Base-by-base conservation (phyloP, 495 filamentous ascomycete genomes). In the Lasiosphaeria miniovina region DNA sequence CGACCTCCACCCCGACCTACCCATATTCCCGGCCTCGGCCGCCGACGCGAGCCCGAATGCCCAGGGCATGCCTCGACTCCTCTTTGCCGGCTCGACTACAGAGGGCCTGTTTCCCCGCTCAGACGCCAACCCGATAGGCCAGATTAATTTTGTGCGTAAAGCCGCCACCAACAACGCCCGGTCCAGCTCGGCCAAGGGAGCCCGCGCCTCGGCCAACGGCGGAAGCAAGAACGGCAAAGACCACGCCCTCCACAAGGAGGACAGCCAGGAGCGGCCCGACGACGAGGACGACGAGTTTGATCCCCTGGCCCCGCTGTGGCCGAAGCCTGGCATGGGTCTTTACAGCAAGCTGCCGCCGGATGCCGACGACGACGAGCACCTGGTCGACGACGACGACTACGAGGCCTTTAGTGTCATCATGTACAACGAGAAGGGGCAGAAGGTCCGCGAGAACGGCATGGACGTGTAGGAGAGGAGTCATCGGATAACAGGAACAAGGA, bases 281-380 rank as follows among this genome's bases (percentile, higher is more conserved):
- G 60, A 65, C 3, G 68, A 62, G 3, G 62, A 64, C 4, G 70
- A 71, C 36, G 68, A 73, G 49, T 54, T 58, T 54, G 78, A 80
- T 34, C 74, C 78, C 14, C 65, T 79, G 5, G 83, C 82, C 46
- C 77, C 85, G 24, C 73, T 86, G 8, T 90, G 90, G 75, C 88
- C 89, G 1, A 82, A 83, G 63, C 74, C 85, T 12, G 89, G 88
- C 3, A 82, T 82, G 53, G 82, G 82, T 7, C 54, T 82, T 51
- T 80, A 82, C 52, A 67, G 69, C 5, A 71, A 69, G 40, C 62
- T 84, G 15, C 66, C 68, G 40, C 71, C 71, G 3, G 79, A 81
- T 55, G 64, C 72, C 15, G 70, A 82, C 31, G 82, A 84, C 54
- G 65, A 75, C 3, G 73, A 75, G 48, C 41, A 58, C 36, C 59